Conservation (phyloP, 352 stramenopile genomes). For the Phytopythium cucurbitacearum region DNA sequence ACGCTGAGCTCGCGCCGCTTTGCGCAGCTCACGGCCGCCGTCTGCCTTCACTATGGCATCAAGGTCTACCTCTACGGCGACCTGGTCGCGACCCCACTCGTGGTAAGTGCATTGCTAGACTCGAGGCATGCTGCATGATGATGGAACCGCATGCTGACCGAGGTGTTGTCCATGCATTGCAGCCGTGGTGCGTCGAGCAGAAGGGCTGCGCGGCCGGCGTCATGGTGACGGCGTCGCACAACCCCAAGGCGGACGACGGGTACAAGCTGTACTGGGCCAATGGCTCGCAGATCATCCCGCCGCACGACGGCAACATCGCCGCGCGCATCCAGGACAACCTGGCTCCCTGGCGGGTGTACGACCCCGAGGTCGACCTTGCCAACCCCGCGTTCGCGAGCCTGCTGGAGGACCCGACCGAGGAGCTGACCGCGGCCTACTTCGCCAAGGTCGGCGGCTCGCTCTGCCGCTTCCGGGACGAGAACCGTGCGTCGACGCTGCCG, state of each 20-base stretch:
- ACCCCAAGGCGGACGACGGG: constrained; percentile 97
- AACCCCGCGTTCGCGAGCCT: constrained; percentile 30
- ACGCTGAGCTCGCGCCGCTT: constrained; percentile 88
- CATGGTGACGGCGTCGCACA: constrained; percentile 97
- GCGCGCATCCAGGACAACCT: constrained; percentile 89
- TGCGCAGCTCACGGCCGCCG: constrained; percentile 77
- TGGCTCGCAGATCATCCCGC: constrained; percentile 96
- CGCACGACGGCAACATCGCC: constrained; percentile 94
- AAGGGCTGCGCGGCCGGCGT: constrained; percentile 81
- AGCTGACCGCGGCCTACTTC: constrained; percentile 78
- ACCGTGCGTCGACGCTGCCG: constrained; percentile 53
- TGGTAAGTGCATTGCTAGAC: constrained; percentile 40
- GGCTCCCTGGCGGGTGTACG: constrained; percentile 70
- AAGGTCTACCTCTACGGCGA: constrained; percentile 90
- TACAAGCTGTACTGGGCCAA: constrained; percentile 98
- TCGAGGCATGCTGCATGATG: not conserved
- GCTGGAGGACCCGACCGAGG: constrained; percentile 62
- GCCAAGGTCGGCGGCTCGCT: constrained; percentile 35
- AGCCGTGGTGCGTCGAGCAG: constrained; percentile 76
- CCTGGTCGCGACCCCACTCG: constrained; percentile 94
- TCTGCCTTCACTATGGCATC: constrained; percentile 76
- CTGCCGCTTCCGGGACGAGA: constrained; percentile 67
- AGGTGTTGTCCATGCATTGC: not conserved
- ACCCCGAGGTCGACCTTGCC: constrained; percentile 31
- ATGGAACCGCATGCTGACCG: not conserved